Evolutionary conservation across 768 basidiomycete species (phyloP).

Genomic region (Pisolithus marmoratus): DNA sequence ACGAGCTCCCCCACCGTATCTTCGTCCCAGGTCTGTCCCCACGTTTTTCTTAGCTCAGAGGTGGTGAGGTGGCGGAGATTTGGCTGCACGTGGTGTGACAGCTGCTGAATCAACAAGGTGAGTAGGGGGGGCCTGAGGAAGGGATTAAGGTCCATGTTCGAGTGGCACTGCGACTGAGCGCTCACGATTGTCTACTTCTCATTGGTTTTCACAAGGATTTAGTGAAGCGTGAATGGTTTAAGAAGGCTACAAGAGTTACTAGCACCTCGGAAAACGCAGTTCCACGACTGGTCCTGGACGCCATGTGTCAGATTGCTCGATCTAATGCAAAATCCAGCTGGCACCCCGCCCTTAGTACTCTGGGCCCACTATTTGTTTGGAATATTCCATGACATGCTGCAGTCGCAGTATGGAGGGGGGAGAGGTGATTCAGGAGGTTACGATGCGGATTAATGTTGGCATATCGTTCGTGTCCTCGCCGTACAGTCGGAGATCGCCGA

Average conservation of each 20-base stretch:
- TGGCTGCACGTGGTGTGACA: conserved; percentile 5
- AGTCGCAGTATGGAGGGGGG: conserved; percentile 13
- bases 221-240: conserved; percentile 3
- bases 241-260: conserved; percentile 1
- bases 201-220: background rate
- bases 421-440: too few relatives aligned
- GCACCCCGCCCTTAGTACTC: too few relatives aligned
- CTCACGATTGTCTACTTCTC: conserved; percentile 5
- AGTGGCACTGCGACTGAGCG: conserved; percentile 5
- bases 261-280: background rate
- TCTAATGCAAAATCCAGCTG: too few relatives aligned
- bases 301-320: too few relatives aligned
- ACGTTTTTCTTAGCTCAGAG: background rate
- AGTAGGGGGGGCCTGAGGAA: conserved; percentile 10
- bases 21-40: background rate
- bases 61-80: background rate
- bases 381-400: conserved; percentile 8
- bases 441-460: too few relatives aligned
- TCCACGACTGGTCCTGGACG: conserved; percentile 1
- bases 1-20: background rate
- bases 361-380: too few relatives aligned
- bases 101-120: conserved; percentile 10
- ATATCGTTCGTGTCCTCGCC: too few relatives aligned
- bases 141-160: conserved; percentile 5
- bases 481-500: too few relatives aligned